Percentiles rank a stretch among this genome's conserved stretches.
These are phyloP conservation scores for Camelina neglecta DNA, from an alignment of 345 rosid species.

Conservation along the genomic window DNA sequence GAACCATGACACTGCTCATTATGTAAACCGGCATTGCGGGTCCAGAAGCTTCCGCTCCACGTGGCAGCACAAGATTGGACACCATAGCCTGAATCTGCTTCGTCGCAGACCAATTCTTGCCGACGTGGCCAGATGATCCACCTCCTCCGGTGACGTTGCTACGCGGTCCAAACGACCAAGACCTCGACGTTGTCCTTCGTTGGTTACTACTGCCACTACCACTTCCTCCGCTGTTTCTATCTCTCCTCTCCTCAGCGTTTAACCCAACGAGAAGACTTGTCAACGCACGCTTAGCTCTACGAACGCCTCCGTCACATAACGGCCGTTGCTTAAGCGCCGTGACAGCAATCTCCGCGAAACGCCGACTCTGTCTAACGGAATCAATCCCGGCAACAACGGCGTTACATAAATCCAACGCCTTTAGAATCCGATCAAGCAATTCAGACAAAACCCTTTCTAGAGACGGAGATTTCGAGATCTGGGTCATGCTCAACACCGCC, in stretches of 20 bases:
- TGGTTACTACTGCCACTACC: slow-evolving; percentile 30
- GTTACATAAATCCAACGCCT: slow-evolving; percentile 78
- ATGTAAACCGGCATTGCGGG: slow-evolving; percentile 62
- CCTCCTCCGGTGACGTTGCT: slow-evolving; percentile 43
- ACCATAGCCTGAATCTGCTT: slow-evolving; percentile 91
- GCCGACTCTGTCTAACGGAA: slow-evolving; percentile 62
- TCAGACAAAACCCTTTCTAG: slow-evolving; percentile 75
- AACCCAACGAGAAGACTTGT: slow-evolving; percentile 49
- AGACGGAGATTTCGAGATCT: slow-evolving; percentile 74
- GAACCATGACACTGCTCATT: slow-evolving; percentile 63
- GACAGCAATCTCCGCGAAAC: slow-evolving; percentile 72
- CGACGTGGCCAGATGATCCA: slow-evolving; percentile 56
- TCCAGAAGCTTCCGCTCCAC: slow-evolving; percentile 67
- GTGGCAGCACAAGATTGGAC: slow-evolving; percentile 61
- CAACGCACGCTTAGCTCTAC: slow-evolving; percentile 80
- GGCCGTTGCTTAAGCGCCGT: slow-evolving; percentile 71
- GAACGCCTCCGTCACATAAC: slow-evolving; percentile 76
- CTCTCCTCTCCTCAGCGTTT: slow-evolving; percentile 59
- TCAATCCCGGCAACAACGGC: slow-evolving; percentile 76
- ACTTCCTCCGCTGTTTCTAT: slow-evolving; percentile 47
- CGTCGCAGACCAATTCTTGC: slow-evolving; percentile 88
- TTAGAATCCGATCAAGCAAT: slow-evolving; percentile 74
- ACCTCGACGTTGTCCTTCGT: slow-evolving; percentile 58
- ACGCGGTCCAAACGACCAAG: slow-evolving; percentile 85
- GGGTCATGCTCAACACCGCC: slow-evolving; percentile 63